phyloP scores from a whole-genome alignment of 768 basidiomycete genomes.

The Auriscalpium orientale region DNA sequence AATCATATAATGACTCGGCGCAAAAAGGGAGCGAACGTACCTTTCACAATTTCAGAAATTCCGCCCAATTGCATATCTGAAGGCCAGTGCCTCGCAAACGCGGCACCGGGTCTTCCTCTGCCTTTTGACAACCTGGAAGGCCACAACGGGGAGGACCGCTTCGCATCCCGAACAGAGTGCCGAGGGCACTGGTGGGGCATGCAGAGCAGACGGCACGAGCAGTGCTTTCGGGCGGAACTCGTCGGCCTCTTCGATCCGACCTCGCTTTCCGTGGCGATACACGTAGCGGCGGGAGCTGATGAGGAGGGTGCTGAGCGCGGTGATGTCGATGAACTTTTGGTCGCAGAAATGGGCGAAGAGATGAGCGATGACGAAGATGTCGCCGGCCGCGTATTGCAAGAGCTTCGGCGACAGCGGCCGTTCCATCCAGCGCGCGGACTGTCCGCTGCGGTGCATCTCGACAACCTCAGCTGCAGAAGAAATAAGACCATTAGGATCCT shows the following conservation, averaged over 20 bases:
- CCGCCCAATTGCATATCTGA: no score
- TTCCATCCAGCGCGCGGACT: slow-evolving; percentile 22
- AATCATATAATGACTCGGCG: no score
- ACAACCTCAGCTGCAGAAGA: slow-evolving; percentile 22
- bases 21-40: no score
- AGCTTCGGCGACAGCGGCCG: slow-evolving; percentile 27
- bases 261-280: background rate
- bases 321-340: background rate
- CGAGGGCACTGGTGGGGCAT: background rate
- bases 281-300: background rate
- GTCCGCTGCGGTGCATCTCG: slow-evolving; percentile 24
- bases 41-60: no score
- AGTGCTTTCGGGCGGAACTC: background rate
- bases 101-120: no score
- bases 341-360: slow-evolving; percentile 13
- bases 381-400: slow-evolving; percentile 30
- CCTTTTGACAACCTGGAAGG: no score
- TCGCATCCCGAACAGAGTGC: background rate
- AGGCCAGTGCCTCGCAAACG: no score
- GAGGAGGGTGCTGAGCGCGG: background rate
- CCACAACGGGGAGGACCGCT: no score
- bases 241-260: background rate
- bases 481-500: background rate
- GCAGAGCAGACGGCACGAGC: background rate
- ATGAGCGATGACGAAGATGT: slow-evolving; percentile 27